Evolutionary conservation across 257 asterid species (phyloP), one percentile per base, ranked within the genome.

Genomic region (Linderniella brevidens): DNA sequence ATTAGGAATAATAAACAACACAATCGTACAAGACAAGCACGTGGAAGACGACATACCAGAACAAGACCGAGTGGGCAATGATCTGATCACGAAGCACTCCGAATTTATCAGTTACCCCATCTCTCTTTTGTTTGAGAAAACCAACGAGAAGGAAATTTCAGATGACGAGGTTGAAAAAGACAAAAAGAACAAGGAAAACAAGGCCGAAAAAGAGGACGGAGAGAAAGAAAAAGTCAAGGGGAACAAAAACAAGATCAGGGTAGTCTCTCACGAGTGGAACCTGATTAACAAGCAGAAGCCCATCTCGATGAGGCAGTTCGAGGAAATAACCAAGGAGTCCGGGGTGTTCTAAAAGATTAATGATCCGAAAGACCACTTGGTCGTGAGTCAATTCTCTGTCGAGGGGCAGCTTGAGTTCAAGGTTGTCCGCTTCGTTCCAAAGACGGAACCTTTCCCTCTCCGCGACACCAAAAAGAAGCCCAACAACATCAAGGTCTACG

Each of bases 41-140:
- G n/a, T n/a, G n/a, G n/a, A n/a, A n/a, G n/a, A n/a, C n/a, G n/a
- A n/a, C n/a, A n/a, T n/a, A n/a, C n/a, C n/a, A n/a, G n/a, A n/a
- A n/a, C n/a, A 56, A 15, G 61, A 56, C 48, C 54, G 61, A 11
- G 38, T 54, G 18, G 15, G 47, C 48, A 56, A 56, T 54, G 61
- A 56, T 48, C 48, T 48, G 48, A 48, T 56, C 4, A 54, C 42
- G 59, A 54, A 54, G 59, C 59, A 54, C 41, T 54, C 59, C 17
- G 59, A 54, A 36, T 56, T 56, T 41, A 56, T 56, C 35, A 56
- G 61, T 11, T 56, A 56, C 41, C 61, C 61, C 11, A 56, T 56
- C 47, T 56, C 61, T 15, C 61, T 56, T 19, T 56, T 54, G 61
- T 47, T 56, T 5, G 61, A 56, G 61, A 56, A 56, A 47, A 56